Base-by-base conservation (phyloP, 2,329 filamentous ascomycete genomes). In the Aspergillus texensis region DNA sequence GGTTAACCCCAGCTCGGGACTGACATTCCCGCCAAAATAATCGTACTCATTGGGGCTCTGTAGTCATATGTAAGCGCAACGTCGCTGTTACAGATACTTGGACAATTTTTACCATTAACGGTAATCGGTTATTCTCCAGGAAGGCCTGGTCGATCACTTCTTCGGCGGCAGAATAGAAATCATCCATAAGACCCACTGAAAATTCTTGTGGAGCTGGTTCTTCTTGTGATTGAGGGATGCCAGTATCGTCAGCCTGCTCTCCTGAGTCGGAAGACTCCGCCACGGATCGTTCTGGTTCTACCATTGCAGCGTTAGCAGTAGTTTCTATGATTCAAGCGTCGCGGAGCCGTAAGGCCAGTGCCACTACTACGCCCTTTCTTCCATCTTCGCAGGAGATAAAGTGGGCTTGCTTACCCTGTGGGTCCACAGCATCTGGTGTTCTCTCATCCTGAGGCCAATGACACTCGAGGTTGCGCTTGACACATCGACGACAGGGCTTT, bases 401-500 rank as follows among this genome's bases (percentile, higher is more conserved):
- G 11, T 6, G 5, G 6, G 4, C 14, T 14, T 48, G 14, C 45
- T 28, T 28, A 48, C 45, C 45, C 6, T 14, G 21, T 26, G 19
- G 5, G 4, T 48, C 45, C 3, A 28, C 21, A 8, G 24, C 12
- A 28, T 48, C 45, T 1, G 24, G 12, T n/a, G n/a, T 16, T 26
- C 21, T 26, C 6, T 53, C 50, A n/a, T 34, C 50, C 16, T 53
- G 50, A 32, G 71, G 68, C 68, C 72, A 76, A 32, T 76, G 75
- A 62, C 83, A 86, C 6, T 72, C 67, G 24, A 85, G 79, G 66
- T 79, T 78, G 66, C 82, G 84, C 67, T 82, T 82, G 46, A 74
- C 78, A 71, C 84, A 86, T 53, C 84, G 76, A 65, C 77, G 81
- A 68, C 84, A 86, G 9, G 84, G 84, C 72, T 85, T 85, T 53